Evolutionary conservation across 2,329 filamentous ascomycete genomes (phyloP), one percentile per base, ranked within the genome.

Genomic region (Paracoccidioides lutzii): DNA sequence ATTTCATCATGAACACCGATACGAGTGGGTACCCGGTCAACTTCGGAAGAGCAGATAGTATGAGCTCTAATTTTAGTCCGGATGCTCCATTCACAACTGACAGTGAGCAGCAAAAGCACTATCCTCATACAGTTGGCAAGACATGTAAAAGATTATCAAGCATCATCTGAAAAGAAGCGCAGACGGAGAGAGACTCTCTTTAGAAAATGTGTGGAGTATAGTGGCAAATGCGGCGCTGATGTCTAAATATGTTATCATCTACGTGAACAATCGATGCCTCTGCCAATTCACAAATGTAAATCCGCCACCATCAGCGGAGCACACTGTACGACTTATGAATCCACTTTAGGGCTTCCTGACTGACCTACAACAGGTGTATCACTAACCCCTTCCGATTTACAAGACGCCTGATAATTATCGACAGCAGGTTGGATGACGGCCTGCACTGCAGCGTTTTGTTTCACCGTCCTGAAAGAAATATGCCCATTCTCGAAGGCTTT

Each of bases 101-200:
- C 52, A 54, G 22, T 45, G 41, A 48, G 1, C 42, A 54, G 52
- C 22, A 46, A 32, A 54, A 40, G n/a, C 42, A 54, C 42, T 54
- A 54, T 46, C 30, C 42, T 46, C 32, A 48, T 54, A 54, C 33
- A 46, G 52, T 54, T 54, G 22, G 30, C 28, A 54, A 54, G 33
- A 48, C 14, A 45, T 33, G 8, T 46, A 43, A 42, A 54, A 15
- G 41, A 54, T 48, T 59, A 58, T 63, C 62, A 55, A 62, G 55
- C 12, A 62, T 44, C 38, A 43, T 40, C 51, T 33, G 22, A 43
- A 53, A 53, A 41, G 28, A 42, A n/a, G 40, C 12, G 43, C 43
- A 5, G 43, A 32, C 15, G 15, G 43, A 45, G 28, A 45, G 43
- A 45, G 43, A 28, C 43, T 28, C 43, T 45, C 43, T 45, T 45